These are phyloP conservation scores for Amaranthus tricolor DNA, from an alignment of 179 eudicot genomes.

Conservation along the genomic window DNA sequence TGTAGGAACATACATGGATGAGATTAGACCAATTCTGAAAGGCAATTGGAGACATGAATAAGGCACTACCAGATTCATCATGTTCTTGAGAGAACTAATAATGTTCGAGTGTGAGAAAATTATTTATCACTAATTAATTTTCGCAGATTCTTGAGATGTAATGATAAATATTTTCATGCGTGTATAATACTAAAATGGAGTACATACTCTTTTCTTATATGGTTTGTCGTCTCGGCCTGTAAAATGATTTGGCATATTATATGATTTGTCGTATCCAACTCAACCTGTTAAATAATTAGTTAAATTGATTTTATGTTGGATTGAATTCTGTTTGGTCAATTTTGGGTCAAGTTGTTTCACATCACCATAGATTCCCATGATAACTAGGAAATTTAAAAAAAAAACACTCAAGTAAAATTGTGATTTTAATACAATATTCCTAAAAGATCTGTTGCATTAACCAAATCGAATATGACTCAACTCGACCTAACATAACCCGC, in stretches of 20 bases:
- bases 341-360: neutral
- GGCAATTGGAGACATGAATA: neutral
- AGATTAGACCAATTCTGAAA: neutral
- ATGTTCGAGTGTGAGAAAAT: neutral
- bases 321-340: neutral
- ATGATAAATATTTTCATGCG: constrained; percentile 9
- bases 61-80: neutral
- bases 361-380: neutral
- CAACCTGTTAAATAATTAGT: neutral
- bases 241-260: too few species aligned
- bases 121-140: constrained; percentile 13
- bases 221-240: neutral
- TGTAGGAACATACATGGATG: constrained; percentile 6
- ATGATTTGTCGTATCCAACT: neutral
- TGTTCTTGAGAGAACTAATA: neutral
- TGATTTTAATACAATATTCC: too few species aligned
- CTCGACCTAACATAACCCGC: too few species aligned
- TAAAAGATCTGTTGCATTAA: too few species aligned
- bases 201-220: neutral
- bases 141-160: constrained; percentile 6
- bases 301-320: neutral
- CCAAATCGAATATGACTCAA: too few species aligned
- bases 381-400: too few species aligned
- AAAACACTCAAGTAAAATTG: too few species aligned
- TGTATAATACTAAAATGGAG: constrained; percentile 12